Conservation (phyloP, 108 stramenopile genomes). For the Skeletonema marinoi region DNA sequence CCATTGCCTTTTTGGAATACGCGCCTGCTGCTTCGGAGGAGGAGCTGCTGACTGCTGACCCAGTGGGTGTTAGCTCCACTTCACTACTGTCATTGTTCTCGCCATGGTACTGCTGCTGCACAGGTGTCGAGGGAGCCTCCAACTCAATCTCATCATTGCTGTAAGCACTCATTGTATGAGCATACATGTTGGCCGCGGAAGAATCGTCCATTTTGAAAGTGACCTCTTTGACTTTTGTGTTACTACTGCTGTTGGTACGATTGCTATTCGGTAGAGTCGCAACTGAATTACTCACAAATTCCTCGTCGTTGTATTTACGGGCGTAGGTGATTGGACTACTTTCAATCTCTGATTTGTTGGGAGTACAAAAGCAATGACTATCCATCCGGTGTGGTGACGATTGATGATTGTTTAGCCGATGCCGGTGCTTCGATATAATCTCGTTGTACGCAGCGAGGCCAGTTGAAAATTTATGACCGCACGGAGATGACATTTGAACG, state of each 20-base stretch:
- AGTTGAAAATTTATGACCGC: not conserved
- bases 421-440: too few relatives aligned
- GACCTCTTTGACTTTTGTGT: too few relatives aligned
- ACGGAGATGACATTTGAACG: not conserved
- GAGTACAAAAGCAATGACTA: not conserved
- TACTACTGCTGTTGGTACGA: too few relatives aligned
- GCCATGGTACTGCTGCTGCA: not conserved
- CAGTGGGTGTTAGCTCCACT: not conserved
- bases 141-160: not conserved
- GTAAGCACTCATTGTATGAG: not conserved
- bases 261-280: not conserved
- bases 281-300: not conserved
- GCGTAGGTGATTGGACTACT: not conserved
- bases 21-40: not conserved
- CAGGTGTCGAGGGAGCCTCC: not conserved
- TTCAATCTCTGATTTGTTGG: not conserved
- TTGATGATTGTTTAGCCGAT: not conserved
- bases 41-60: not conserved
- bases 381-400: not conserved
- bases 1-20: constrained; percentile 31
- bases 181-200: not conserved
- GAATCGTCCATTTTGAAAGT: not conserved
- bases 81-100: not conserved
- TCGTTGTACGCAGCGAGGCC: not conserved
- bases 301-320: not conserved